Conservation (phyloP, 805 yeast species). For the Pichia sporocuriosa region DNA sequence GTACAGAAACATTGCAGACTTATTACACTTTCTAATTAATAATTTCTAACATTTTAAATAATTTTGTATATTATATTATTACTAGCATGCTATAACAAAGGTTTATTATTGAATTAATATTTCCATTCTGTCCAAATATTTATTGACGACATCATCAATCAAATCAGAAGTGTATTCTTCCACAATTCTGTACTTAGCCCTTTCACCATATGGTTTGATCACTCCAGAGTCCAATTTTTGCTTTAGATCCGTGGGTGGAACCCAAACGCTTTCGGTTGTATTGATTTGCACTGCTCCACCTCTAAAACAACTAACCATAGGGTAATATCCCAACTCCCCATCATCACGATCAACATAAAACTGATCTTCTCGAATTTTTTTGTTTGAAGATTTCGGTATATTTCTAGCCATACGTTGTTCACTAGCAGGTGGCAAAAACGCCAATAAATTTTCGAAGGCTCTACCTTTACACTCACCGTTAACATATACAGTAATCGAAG, state of each 20-base stretch:
- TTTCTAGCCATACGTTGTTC: conserved; percentile 31
- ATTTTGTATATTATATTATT: too few species aligned
- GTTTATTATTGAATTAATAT: not conserved
- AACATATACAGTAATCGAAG: conserved; percentile 62
- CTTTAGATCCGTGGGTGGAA: conserved; percentile 33
- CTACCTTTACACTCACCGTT: conserved; percentile 68
- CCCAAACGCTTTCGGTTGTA: conserved; percentile 58
- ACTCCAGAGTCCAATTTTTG: conserved; percentile 19
- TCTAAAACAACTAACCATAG: conserved; percentile 76
- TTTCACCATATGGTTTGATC: conserved; percentile 46
- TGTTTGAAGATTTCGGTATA: not conserved
- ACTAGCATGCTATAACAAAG: too few species aligned
- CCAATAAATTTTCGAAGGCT: conserved; percentile 60
- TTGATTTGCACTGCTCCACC: conserved; percentile 71
- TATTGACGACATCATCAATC: conserved; percentile 74
- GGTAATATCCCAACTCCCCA: conserved; percentile 84
- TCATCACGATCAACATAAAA: conserved; percentile 51
- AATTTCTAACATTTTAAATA: too few species aligned
- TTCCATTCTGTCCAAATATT: conserved; percentile 37
- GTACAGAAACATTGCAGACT: conserved; percentile 17
- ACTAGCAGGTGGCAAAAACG: conserved; percentile 76
- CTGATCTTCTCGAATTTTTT: conserved; percentile 1
- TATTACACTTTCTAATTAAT: conserved; percentile 14
- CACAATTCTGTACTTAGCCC: conserved; percentile 64
- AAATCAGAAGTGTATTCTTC: conserved; percentile 82